These are phyloP conservation scores for Climacium dendroides DNA, from an alignment of 225 moss, liverwort and hornwort genomes.

Conservation along the genomic window DNA sequence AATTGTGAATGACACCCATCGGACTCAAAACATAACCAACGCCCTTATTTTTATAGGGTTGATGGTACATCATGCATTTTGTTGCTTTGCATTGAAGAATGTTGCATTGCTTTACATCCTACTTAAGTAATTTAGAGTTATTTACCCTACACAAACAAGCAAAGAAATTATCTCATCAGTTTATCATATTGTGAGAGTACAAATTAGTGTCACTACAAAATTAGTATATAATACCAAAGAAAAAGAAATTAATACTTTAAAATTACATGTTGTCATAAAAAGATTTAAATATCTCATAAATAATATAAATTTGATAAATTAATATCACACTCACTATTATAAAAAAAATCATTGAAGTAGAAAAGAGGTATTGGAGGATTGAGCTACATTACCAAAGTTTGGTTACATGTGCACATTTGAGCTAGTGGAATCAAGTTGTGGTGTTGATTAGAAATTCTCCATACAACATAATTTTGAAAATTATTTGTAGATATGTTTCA, in stretches of 20 bases:
- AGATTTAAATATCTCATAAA: neutral
- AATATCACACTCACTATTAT: neutral
- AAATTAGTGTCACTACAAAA: neutral
- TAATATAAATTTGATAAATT: neutral
- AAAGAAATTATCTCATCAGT: neutral
- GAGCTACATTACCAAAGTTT: neutral
- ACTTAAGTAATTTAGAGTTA: neutral
- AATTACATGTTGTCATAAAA: neutral
- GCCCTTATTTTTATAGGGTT: neutral
- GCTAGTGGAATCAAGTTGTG: neutral
- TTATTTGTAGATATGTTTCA: neutral
- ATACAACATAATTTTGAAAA: neutral
- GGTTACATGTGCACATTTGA: neutral
- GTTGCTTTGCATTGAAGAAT: neutral
- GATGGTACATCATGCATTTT: neutral
- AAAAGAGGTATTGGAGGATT: neutral
- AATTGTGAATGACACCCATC: too few species aligned
- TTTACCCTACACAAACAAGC: neutral
- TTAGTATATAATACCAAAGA: neutral
- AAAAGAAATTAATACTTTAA: neutral
- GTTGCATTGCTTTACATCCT: too few species aligned
- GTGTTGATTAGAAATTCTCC: neutral
- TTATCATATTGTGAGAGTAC: neutral
- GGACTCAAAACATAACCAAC: fast-evolving
- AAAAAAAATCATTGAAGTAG: neutral